Conservation (phyloP, 306 rosid species). For the Acacia acuminata region DNA sequence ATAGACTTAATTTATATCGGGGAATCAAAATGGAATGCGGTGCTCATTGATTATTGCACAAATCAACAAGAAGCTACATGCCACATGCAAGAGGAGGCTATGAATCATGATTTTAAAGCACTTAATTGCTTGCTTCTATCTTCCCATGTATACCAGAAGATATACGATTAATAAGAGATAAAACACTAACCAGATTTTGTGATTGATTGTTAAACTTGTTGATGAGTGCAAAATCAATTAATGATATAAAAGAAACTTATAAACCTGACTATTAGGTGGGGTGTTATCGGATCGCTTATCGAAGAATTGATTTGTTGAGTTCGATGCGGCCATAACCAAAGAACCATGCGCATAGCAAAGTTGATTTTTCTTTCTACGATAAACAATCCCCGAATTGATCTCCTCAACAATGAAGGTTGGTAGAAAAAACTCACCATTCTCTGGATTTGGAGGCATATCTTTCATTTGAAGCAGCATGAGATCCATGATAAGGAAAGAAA, state of each 20-base stretch:
- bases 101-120: no score
- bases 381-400: neutral
- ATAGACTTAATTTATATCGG: no score
- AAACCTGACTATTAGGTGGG: neutral
- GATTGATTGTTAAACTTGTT: no score
- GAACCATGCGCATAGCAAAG: no score
- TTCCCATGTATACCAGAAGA: no score
- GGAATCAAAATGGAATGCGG: no score
- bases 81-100: no score
- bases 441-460: conserved; percentile 23
- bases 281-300: neutral
- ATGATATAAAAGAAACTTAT: neutral
- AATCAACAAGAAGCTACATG: no score
- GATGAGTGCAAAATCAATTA: neutral
- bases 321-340: neutral
- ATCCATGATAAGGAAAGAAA: neutral
- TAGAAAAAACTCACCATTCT: conserved; percentile 32
- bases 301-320: neutral
- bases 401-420: conserved; percentile 34
- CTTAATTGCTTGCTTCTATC: no score
- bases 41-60: no score
- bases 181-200: neutral
- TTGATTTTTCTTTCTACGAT: neutral
- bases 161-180: no score
- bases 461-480: neutral